Percentiles rank a stretch among this genome's conserved stretches.
phyloP scores from a whole-genome alignment of 2,329 filamentous ascomycete species.

The Orbilia blumenaviensis region DNA sequence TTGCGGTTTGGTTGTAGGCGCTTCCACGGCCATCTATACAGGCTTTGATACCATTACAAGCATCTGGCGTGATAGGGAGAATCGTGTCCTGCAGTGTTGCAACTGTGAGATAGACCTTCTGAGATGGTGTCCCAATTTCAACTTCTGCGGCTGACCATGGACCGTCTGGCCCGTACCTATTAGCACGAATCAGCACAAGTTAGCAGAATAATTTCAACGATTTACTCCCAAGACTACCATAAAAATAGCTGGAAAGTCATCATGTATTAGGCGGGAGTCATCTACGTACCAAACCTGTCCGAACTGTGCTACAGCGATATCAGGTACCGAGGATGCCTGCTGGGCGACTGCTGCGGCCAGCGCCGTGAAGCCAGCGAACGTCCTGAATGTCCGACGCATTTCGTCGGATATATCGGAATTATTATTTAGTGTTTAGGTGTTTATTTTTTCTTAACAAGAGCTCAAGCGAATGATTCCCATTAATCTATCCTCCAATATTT shows the following conservation, averaged over 20 bases:
- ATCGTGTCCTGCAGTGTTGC: constrained; percentile 43
- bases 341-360: constrained; percentile 19
- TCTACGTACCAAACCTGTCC: constrained; percentile 34
- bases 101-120: constrained; percentile 51
- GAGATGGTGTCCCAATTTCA: constrained; percentile 31
- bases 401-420: background rate
- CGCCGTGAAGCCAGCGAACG: background rate
- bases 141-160: constrained; percentile 47
- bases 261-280: background rate
- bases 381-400: constrained; percentile 15
- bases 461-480: constrained; percentile 43
- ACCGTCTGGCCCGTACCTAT: constrained; percentile 48
- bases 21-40: constrained; percentile 39
- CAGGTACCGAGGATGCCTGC: constrained; percentile 10
- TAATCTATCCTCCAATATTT: constrained; percentile 5
- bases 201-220: too few species aligned
- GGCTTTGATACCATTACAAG: constrained; percentile 14
- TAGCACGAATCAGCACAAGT: background rate
- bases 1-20: constrained; percentile 34
- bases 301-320: constrained; percentile 46
- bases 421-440: too few species aligned
- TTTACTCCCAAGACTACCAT: background rate
- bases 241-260: background rate
- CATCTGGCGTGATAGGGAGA: constrained; percentile 45
- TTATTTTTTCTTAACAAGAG: constrained; percentile 30